Conservation (phyloP, 139 green algal genomes). For the Chara braunii region DNA sequence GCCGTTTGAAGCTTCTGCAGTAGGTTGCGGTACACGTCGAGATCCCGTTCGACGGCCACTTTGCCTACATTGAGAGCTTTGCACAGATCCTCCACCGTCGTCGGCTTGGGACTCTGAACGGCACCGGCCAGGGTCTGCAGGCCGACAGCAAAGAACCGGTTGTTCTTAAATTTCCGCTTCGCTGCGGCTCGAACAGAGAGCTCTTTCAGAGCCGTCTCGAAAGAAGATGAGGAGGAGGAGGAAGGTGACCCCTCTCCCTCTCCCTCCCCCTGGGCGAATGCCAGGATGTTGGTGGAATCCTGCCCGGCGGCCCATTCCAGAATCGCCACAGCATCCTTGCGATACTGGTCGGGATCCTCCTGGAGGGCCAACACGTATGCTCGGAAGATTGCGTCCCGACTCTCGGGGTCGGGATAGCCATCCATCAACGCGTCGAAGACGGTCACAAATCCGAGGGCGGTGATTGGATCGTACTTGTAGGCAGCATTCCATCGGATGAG, state of each 20-base stretch:
- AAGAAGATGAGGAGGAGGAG: not conserved
- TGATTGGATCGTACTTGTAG: slow-evolving; percentile 49
- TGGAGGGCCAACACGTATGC: slow-evolving; percentile 41
- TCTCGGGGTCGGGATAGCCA: slow-evolving; percentile 32
- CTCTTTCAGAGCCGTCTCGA: not conserved
- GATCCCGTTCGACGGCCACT: slow-evolving; percentile 41
- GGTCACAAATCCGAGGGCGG: slow-evolving; percentile 44
- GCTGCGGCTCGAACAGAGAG: slow-evolving; percentile 12
- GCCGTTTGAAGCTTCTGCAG: slow-evolving; percentile 47
- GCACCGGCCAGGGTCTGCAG: slow-evolving; percentile 50
- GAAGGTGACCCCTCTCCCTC: not conserved
- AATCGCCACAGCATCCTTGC: slow-evolving; percentile 32
- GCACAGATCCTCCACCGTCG: slow-evolving; percentile 40
- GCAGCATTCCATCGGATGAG: slow-evolving; percentile 41
- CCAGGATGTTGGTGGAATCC: not conserved
- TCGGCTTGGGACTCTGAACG: slow-evolving; percentile 39
- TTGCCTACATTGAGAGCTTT: slow-evolving; percentile 28
- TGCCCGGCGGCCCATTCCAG: slow-evolving; percentile 32
- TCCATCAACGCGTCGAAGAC: slow-evolving; percentile 54
- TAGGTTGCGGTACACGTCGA: slow-evolving; percentile 48
- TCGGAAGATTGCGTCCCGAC: slow-evolving; percentile 41
- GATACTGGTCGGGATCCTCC: slow-evolving; percentile 32
- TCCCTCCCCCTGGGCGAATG: not conserved
- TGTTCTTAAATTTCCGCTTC: slow-evolving; percentile 45
- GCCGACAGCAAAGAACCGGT: slow-evolving; percentile 46